phyloP scores from a whole-genome alignment of 805 yeast genomes.

The Lipomyces sp. region DNA sequence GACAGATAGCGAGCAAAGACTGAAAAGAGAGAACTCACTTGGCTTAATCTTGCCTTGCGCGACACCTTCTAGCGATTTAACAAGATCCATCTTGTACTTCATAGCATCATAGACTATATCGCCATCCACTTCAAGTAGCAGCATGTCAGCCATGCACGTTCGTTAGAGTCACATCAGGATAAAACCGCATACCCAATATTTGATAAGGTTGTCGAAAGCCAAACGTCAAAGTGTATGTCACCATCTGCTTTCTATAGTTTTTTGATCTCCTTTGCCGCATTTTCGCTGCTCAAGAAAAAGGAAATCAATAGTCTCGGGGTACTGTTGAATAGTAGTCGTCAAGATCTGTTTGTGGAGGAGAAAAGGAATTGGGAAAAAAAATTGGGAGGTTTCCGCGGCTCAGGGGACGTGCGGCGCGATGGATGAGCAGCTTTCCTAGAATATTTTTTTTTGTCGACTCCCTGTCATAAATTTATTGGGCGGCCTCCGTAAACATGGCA shows the following conservation, averaged over 20 bases:
- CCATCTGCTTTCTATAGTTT: constrained; percentile 88
- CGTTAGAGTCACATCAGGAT: too few relatives aligned
- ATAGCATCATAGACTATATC: constrained; percentile 65
- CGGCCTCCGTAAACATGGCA: constrained; percentile 63
- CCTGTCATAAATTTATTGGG: too few relatives aligned
- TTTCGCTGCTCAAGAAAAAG: constrained; percentile 12
- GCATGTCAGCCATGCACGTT: background rate
- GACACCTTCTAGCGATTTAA: constrained; percentile 75
- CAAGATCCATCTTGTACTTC: constrained; percentile 68
- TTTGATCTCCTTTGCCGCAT: constrained; percentile 98
- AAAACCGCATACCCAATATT: constrained; percentile 45
- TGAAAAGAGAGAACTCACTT: constrained; percentile 33
- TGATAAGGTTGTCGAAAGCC: constrained; percentile 94
- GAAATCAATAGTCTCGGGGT: too few relatives aligned
- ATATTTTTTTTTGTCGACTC: background rate
- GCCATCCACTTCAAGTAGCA: constrained; percentile 57
- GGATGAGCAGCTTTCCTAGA: background rate
- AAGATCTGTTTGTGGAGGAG: too few relatives aligned
- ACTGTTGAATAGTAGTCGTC: too few relatives aligned
- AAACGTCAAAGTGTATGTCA: constrained; percentile 77
- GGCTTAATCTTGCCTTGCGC: constrained; percentile 82
- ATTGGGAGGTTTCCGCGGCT: constrained; percentile 3
- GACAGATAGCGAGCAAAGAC: background rate
- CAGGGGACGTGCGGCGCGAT: constrained; percentile 4
- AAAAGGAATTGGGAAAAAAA: too few relatives aligned